Percentiles rank a stretch among this genome's conserved stretches.
Conservation (phyloP, 179 eudicot species). For the Sideroxylon spinosum region DNA sequence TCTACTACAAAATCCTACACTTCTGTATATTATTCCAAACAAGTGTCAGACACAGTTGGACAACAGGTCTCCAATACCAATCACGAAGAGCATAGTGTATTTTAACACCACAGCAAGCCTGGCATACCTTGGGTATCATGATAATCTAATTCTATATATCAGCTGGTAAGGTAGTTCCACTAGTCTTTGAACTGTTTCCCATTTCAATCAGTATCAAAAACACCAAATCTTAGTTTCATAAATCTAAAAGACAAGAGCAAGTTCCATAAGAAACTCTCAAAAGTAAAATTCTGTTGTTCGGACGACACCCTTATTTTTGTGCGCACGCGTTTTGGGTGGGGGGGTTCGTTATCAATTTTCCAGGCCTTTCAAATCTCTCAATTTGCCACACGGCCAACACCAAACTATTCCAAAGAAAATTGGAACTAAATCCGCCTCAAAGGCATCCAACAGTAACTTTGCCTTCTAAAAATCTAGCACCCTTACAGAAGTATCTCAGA, state of each 20-base stretch:
- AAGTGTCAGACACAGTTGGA: no score
- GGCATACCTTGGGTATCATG: neutral
- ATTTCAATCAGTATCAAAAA: neutral
- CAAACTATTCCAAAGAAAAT: constrained; percentile 3
- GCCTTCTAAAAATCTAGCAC: neutral
- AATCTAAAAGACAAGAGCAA: neutral
- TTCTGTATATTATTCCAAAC: neutral
- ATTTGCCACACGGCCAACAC: neutral
- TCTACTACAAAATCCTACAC: neutral
- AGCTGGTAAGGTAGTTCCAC: neutral
- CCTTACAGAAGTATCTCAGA: neutral
- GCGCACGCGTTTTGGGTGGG: no score
- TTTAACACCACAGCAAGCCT: neutral
- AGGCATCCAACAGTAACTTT: neutral
- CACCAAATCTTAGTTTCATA: neutral
- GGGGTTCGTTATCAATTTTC: neutral
- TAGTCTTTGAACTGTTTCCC: neutral
- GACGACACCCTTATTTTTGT: neutral
- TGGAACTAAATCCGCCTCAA: neutral
- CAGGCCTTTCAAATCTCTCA: neutral
- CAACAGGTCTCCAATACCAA: neutral
- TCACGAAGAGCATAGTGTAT: neutral
- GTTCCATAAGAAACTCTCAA: neutral
- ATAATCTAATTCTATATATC: neutral
- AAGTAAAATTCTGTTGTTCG: neutral